A percentile compares a stretch with the other conserved stretches of the same genome.
Conservation (phyloP, 768 basidiomycete genomes). For the Boletus pseudo-olivaceus region DNA sequence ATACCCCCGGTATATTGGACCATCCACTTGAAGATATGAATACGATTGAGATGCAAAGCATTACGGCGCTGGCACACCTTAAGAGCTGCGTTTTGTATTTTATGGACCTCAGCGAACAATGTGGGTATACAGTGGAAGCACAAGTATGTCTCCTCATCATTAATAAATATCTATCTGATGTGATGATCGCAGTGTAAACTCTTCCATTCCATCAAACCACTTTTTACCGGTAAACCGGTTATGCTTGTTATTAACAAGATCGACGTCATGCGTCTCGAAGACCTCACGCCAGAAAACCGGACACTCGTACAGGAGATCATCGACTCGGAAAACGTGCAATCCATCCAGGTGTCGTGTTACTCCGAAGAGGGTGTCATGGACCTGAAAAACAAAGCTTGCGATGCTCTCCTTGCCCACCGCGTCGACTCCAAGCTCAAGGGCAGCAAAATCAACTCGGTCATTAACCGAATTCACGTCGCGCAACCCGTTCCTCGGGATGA, state of each 20-base stretch:
- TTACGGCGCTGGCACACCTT: conserved; percentile 94
- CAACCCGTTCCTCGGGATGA: conserved; percentile 89
- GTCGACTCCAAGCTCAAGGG: conserved; percentile 95
- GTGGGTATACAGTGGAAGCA: conserved; percentile 95
- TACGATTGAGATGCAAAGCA: conserved; percentile 99
- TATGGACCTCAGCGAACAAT: conserved; percentile 98
- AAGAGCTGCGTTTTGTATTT: conserved; percentile 95
- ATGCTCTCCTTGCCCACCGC: conserved; percentile 89
- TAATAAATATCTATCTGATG: not conserved
- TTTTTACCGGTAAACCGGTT: conserved; percentile 91
- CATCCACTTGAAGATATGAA: conserved; percentile 99
- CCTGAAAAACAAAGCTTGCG: conserved; percentile 93
- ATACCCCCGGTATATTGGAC: conserved; percentile 97
- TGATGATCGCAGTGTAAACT: conserved; percentile 74
- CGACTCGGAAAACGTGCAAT: conserved; percentile 62
- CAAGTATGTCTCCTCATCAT: conserved; percentile 53
- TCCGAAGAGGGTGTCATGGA: conserved; percentile 98
- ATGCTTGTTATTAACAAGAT: conserved; percentile 98
- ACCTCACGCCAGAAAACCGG: conserved; percentile 72
- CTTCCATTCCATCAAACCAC: conserved; percentile 98
- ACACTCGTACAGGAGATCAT: conserved; percentile 87
- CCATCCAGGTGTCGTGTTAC: conserved; percentile 88
- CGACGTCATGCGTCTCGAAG: conserved; percentile 85
- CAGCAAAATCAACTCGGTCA: conserved; percentile 84
- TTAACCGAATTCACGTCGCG: conserved; percentile 95